Evolutionary conservation across 805 yeast species (phyloP).

Genomic region (Sugiyamaella boreocaroliniensis): DNA sequence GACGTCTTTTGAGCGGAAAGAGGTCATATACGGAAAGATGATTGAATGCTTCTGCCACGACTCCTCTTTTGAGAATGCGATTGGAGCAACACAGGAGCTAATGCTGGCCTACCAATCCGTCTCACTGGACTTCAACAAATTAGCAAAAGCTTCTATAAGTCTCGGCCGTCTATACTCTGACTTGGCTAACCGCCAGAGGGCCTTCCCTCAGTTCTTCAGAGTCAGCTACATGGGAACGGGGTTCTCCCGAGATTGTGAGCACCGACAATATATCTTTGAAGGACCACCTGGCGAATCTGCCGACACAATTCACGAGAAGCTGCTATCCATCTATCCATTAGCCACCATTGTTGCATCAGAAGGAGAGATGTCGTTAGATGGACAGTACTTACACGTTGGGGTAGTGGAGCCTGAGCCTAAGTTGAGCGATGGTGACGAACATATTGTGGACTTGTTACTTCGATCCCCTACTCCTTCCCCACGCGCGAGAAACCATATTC

Average conservation of each 20-base stretch:
- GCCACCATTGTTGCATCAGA: constrained; percentile 59
- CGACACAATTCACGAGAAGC: constrained; percentile 70
- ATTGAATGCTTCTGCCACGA: constrained; percentile 67
- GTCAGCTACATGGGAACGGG: constrained; percentile 79
- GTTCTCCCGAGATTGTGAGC: constrained; percentile 70
- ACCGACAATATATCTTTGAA: constrained; percentile 73
- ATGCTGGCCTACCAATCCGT: constrained; percentile 65
- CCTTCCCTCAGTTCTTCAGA: constrained; percentile 70
- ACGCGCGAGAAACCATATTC: constrained; percentile 66
- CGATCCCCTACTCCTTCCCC: constrained; percentile 14
- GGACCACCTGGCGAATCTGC: constrained; percentile 85
- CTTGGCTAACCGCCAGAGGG: constrained; percentile 61
- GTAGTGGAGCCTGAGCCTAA: constrained; percentile 61
- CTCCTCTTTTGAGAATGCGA: constrained; percentile 69
- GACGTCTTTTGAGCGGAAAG: constrained; percentile 74
- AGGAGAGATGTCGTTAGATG: constrained; percentile 56
- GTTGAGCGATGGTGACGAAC: neutral
- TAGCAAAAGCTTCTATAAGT: constrained; percentile 62
- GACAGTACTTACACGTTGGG: constrained; percentile 65
- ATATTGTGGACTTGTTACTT: neutral
- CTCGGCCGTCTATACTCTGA: constrained; percentile 62
- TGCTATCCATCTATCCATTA: constrained; percentile 72
- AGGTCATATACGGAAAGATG: constrained; percentile 58
- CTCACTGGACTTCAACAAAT: constrained; percentile 68
- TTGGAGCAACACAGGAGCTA: constrained; percentile 69